Conservation (phyloP, 768 basidiomycete genomes). For the Podaxis sp. region DNA sequence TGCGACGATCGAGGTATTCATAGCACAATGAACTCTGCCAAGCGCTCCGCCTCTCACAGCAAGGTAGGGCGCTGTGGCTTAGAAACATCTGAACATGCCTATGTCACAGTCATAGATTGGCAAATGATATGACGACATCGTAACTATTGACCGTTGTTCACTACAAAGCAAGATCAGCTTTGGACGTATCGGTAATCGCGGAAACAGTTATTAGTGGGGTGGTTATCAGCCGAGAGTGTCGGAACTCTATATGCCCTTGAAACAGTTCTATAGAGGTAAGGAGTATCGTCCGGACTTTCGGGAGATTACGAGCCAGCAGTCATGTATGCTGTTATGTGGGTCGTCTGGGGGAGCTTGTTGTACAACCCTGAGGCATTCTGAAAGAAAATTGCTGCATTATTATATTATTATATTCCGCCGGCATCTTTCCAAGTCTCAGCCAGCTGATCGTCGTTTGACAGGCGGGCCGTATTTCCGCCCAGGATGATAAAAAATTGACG, state of each 20-base stretch:
- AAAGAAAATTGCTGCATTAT: not conserved
- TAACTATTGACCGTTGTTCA: too few species aligned
- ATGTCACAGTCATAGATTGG: not conserved
- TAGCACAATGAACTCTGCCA: not conserved
- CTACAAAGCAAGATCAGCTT: too few species aligned
- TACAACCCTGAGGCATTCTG: not conserved
- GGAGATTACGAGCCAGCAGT: not conserved
- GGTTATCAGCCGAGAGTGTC: not conserved
- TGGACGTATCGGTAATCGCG: not conserved
- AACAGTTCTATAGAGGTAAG: not conserved
- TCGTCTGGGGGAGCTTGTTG: not conserved
- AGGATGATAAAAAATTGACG: not conserved
- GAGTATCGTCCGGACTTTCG: not conserved
- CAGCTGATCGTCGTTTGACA: not conserved
- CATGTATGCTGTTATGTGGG: not conserved
- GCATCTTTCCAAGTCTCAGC: not conserved
- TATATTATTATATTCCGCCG: constrained; percentile 8
- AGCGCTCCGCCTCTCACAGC: constrained; percentile 6
- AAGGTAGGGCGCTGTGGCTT: not conserved
- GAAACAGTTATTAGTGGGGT: not conserved
- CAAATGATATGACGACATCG: not conserved
- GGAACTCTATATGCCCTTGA: not conserved
- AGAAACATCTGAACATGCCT: not conserved
- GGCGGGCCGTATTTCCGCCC: not conserved
- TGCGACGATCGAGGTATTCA: not conserved